A percentile compares a stretch with the other conserved stretches of the same genome.
phyloP scores from a whole-genome alignment of 768 basidiomycete species.

The Lyophyllum atratum region DNA sequence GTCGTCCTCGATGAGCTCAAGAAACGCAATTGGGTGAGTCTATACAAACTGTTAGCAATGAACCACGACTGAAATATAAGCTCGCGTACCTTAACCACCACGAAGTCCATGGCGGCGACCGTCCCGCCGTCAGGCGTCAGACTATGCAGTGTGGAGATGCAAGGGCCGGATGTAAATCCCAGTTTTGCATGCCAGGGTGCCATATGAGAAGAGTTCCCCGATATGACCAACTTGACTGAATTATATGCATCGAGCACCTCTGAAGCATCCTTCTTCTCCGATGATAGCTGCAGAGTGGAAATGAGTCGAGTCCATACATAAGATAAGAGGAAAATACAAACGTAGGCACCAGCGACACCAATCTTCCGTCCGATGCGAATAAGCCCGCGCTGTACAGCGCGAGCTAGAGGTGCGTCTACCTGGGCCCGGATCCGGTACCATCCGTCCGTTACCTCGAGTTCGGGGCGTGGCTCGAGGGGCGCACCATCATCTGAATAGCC shows the following conservation, averaged over 20 bases:
- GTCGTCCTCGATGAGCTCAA: conserved; percentile 62
- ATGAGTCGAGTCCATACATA: not conserved
- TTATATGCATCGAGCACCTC: conserved; percentile 84
- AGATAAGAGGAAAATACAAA: conserved; percentile 36
- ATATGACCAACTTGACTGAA: conserved; percentile 63
- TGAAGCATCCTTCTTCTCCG: conserved; percentile 71
- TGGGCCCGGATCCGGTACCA: conserved; percentile 89
- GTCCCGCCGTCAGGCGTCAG: conserved; percentile 81
- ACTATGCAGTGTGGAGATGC: conserved; percentile 76
- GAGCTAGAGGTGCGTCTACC: conserved; percentile 70
- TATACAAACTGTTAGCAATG: conserved; percentile 23
- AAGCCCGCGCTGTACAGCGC: conserved; percentile 66
- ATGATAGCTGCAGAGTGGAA: conserved; percentile 51
- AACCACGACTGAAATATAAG: not conserved
- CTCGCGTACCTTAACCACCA: conserved; percentile 61
- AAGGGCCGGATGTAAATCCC: conserved; percentile 70
- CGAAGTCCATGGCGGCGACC: conserved; percentile 73
- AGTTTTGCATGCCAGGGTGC: conserved; percentile 88
- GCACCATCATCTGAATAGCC: conserved; percentile 38
- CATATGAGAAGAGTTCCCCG: conserved; percentile 85
- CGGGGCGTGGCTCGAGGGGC: conserved; percentile 44
- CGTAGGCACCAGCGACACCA: conserved; percentile 76
- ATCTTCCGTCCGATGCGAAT: conserved; percentile 85
- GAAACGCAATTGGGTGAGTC: conserved; percentile 76
- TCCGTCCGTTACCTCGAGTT: conserved; percentile 93